A percentile compares a stretch with the other conserved stretches of the same genome.
Evolutionary conservation across 2,329 filamentous ascomycete genomes (phyloP).

Genomic region (Apiospora sp.): DNA sequence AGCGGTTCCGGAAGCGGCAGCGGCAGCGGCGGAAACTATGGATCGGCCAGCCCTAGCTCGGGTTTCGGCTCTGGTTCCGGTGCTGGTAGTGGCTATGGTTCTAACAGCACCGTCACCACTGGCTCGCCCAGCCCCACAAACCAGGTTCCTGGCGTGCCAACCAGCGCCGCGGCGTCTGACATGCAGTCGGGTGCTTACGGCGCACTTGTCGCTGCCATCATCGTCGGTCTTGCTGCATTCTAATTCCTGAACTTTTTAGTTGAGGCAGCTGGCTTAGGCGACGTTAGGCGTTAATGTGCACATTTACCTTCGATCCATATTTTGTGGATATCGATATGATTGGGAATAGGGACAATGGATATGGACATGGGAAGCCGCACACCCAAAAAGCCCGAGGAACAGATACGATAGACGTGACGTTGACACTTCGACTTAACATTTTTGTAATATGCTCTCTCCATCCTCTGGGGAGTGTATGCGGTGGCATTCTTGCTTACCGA

Average conservation of each 20-base stretch:
- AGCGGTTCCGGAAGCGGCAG: conserved; percentile 25
- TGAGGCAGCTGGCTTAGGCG: background rate
- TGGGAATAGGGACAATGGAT: background rate
- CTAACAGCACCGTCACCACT: conserved; percentile 16
- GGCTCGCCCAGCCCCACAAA: conserved; percentile 6
- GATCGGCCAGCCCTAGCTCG: conserved; percentile 33
- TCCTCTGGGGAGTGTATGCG: background rate
- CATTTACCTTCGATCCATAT: background rate
- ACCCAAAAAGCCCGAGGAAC: background rate
- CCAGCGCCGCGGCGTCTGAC: conserved; percentile 8
- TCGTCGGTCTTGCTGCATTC: conserved; percentile 26
- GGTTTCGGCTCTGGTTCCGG: conserved; percentile 37
- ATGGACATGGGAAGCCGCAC: background rate
- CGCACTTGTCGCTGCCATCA: conserved; percentile 28
- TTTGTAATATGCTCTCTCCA: conserved; percentile 15
- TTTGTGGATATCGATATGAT: background rate
- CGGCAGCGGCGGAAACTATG: conserved; percentile 27
- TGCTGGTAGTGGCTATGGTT: conserved; percentile 16
- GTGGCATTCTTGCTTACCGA: background rate
- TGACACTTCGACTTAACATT: background rate
- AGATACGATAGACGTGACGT: conserved; percentile 1
- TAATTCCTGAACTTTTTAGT: background rate
- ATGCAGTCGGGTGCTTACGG: conserved; percentile 26
- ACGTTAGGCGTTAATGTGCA: background rate
- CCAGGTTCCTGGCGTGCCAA: background rate